A percentile compares a stretch with the other conserved stretches of the same genome.
These are phyloP conservation scores for Byssoonygena ceratinophila DNA, from an alignment of 2,329 filamentous ascomycete genomes.

Conservation along the genomic window DNA sequence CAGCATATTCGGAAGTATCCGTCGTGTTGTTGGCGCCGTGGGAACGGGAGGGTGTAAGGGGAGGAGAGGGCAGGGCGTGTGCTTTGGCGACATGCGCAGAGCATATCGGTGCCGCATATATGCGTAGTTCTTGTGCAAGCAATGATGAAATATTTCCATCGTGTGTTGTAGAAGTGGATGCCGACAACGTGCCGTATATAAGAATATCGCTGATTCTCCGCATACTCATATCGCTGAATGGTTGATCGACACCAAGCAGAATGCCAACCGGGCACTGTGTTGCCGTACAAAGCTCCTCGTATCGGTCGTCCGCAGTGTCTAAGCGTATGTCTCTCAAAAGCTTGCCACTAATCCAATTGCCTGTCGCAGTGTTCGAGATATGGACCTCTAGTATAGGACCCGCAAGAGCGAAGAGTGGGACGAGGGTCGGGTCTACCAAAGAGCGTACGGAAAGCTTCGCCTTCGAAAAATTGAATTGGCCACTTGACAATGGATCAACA, in stretches of 20 bases:
- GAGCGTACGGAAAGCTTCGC: conserved; percentile 26
- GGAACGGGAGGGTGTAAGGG: conserved; percentile 17
- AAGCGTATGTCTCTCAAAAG: conserved; percentile 27
- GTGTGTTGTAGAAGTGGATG: not conserved
- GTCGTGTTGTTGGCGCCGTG: conserved; percentile 10
- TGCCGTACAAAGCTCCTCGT: conserved; percentile 18
- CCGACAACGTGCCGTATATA: conserved; percentile 30
- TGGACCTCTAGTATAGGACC: conserved; percentile 35
- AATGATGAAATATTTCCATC: not conserved
- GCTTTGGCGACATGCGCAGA: conserved; percentile 26
- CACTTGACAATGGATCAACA: conserved; percentile 26
- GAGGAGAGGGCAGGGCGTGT: conserved; percentile 28
- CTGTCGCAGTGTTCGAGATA: conserved; percentile 24
- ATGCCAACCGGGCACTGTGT: conserved; percentile 34
- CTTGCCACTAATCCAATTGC: conserved; percentile 32
- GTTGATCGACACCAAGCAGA: conserved; percentile 25
- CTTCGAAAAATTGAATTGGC: conserved; percentile 28
- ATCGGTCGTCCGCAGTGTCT: not conserved
- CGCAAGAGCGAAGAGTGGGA: conserved; percentile 33
- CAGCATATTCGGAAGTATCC: conserved; percentile 20
- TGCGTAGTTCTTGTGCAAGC: conserved; percentile 22
- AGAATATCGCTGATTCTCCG: conserved; percentile 29
- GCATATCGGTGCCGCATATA: conserved; percentile 32
- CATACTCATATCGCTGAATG: conserved; percentile 14
- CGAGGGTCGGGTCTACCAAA: conserved; percentile 33